Evolutionary conservation across 306 rosid genomes (phyloP), one percentile per base, ranked within the genome.

Genomic region (Comarum palustre): DNA sequence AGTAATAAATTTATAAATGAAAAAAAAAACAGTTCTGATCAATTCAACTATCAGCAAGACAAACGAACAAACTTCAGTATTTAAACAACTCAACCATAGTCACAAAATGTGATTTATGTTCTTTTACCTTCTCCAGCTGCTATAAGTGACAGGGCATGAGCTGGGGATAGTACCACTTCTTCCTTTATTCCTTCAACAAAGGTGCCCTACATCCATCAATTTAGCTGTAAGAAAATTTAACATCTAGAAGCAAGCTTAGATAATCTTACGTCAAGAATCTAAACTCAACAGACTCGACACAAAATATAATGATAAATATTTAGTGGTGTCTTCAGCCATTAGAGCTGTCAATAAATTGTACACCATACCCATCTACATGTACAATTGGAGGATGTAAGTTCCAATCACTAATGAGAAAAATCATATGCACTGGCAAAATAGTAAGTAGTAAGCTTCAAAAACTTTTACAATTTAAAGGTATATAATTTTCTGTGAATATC

Each of bases 121-220:
- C 70, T 74, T 73, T 55, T 86, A 95, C 99, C 99, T 90, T 95
- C 99, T 78, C 99, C 99, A 63, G 99, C 96, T 25, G 99, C 99
- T 78, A 95, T 95, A 57, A 95, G 93, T 39, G 99, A 95, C 72
- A 95, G 90, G 46, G 96, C 97, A 59, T 95, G 99, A 86, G 99
- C 99, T 62, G 99, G 99, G 83, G 99, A 95, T 39, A 95, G 85
- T 16, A 95, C 99, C 79, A 95, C 99, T 80, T 95, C 99, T 86
- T 95, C 99, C 82, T 95, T 95, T 72, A 91, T 81, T 79, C 99
- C 99, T 84, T 95, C 97, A 58, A 95, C 96, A 84, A 84, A 95
- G 57, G 96, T 92, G 7, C 99, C 99, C 99, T 95, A 68, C 82
- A 75, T 31, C 54, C 77, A 78, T 70, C 54, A 79, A 79, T 77